phyloP scores from a whole-genome alignment of 345 rosid genomes.

The Eucalyptus cloeziana region DNA sequence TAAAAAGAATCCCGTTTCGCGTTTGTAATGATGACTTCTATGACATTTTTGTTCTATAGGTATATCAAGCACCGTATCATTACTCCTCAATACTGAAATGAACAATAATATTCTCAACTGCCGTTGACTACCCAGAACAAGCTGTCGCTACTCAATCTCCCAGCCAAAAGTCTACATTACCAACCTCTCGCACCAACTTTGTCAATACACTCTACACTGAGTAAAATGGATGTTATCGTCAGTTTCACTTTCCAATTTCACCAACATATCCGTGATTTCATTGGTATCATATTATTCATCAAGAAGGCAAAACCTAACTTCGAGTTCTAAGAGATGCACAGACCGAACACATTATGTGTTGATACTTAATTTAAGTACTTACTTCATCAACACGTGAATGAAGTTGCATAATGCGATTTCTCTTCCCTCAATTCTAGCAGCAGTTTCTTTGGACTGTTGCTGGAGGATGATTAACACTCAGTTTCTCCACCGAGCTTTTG shows the following conservation, averaged over 20 bases:
- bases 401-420: slow-evolving; percentile 9
- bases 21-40: neutral
- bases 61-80: neutral
- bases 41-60: neutral
- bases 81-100: neutral
- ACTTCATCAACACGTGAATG: slow-evolving; percentile 50
- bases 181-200: neutral
- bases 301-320: neutral
- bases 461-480: slow-evolving; percentile 38
- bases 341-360: neutral
- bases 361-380: neutral
- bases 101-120: neutral
- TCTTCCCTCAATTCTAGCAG: slow-evolving; percentile 38
- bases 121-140: neutral
- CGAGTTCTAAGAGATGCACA: neutral
- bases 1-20: neutral
- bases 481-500: slow-evolving; percentile 32
- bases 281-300: neutral
- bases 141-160: neutral
- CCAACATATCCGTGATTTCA: neutral
- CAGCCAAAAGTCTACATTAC: neutral
- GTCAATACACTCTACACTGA: neutral
- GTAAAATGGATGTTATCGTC: neutral
- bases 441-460: slow-evolving; percentile 38
- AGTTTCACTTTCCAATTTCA: neutral